Percentiles rank a stretch among this genome's conserved stretches.
Conservation (phyloP, 805 yeast genomes). For the Candida sithepensis region DNA sequence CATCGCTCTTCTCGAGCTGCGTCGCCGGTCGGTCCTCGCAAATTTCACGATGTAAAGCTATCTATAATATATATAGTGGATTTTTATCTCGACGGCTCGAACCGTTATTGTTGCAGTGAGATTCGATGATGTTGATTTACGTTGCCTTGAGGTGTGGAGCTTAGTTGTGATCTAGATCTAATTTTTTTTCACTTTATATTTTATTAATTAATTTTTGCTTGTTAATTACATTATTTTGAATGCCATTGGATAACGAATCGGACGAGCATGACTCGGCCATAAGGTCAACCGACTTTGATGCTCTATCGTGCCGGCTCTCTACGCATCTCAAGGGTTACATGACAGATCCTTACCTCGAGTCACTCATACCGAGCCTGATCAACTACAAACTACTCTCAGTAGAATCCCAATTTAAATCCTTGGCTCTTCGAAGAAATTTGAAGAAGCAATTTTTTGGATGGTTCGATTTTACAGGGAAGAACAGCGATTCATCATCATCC, state of each 20-base stretch:
- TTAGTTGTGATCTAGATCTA: no score
- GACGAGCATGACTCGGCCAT: constrained; percentile 11
- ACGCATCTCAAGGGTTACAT: constrained; percentile 50
- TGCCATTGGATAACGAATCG: not conserved
- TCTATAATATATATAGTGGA: no score
- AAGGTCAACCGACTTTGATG: constrained; percentile 59
- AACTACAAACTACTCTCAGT: constrained; percentile 36
- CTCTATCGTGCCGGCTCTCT: constrained; percentile 59
- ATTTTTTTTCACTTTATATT: no score
- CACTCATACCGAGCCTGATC: constrained; percentile 34
- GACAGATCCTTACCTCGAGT: constrained; percentile 35
- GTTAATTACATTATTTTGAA: no score
- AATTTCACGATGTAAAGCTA: no score
- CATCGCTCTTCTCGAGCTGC: no score
- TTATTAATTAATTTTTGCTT: no score
- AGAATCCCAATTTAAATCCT: constrained; percentile 33
- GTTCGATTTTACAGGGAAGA: constrained; percentile 10
- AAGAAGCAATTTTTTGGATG: constrained; percentile 36
- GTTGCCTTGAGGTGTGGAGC: no score
- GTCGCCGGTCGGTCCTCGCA: no score
- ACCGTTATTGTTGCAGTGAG: no score
- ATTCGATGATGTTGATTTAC: no score
- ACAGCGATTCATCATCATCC: not conserved
- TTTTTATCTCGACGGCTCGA: no score
- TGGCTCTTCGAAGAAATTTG: constrained; percentile 34